Evolutionary conservation across 163 green algal genomes (phyloP).

Genomic region (Prototheca cutis): DNA sequence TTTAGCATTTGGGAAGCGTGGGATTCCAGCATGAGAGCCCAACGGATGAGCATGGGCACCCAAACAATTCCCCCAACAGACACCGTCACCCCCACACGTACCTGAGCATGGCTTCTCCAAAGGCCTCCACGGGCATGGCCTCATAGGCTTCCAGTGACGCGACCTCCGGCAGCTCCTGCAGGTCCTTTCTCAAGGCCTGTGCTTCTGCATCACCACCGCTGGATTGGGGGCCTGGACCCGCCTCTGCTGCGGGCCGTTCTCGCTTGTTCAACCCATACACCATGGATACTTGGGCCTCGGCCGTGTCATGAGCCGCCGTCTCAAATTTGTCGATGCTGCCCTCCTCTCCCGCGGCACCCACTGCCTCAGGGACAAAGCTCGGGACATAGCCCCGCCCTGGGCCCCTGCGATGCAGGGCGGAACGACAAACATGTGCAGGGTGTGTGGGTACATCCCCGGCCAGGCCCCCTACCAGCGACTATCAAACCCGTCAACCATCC

Average conservation of each 20-base stretch:
- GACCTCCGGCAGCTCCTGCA: constrained; percentile 17
- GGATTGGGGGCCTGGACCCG: background rate
- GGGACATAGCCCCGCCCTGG: no score
- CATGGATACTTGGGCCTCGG: constrained; percentile 11
- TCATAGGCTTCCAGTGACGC: constrained; percentile 67
- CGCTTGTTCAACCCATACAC: constrained; percentile 14
- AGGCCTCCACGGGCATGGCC: constrained; percentile 86
- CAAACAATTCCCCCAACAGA: background rate
- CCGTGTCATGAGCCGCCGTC: constrained; percentile 14
- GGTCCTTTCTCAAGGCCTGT: constrained; percentile 8
- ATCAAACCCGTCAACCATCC: no score
- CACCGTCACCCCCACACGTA: constrained; percentile 5
- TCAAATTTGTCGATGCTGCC: constrained; percentile 27
- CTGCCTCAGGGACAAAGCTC: constrained; percentile 15
- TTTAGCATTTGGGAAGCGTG: no score
- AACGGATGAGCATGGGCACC: background rate
- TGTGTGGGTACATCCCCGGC: no score
- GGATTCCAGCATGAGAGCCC: no score
- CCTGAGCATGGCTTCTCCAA: constrained; percentile 84
- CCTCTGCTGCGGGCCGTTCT: background rate
- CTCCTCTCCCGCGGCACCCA: constrained; percentile 4
- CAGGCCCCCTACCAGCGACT: no score
- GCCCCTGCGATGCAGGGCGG: no score
- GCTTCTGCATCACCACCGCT: constrained; percentile 2
- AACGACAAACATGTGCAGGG: no score